Conservation (phyloP, 345 rosid genomes). For the Hypericum androsaemum region DNA sequence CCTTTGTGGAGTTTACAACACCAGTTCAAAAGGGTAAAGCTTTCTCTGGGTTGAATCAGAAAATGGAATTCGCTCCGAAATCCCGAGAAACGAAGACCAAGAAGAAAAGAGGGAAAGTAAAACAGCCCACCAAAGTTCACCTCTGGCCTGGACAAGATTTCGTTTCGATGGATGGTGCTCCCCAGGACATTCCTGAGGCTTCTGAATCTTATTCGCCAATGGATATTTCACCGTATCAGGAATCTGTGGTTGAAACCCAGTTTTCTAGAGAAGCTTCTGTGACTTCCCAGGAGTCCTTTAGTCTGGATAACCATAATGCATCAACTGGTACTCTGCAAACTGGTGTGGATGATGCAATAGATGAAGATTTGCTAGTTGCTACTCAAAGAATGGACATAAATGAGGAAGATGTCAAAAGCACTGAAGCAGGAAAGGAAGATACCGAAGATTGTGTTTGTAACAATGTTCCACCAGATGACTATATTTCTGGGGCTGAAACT, state of each 20-base stretch:
- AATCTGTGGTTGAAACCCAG: slow-evolving; percentile 27
- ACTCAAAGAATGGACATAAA: slow-evolving; percentile 58
- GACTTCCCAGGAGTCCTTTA: slow-evolving; percentile 46
- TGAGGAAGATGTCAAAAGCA: slow-evolving; percentile 20
- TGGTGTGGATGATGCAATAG: slow-evolving; percentile 31
- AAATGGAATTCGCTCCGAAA: slow-evolving; percentile 52
- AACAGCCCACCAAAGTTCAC: slow-evolving; percentile 47
- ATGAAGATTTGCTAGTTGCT: slow-evolving; percentile 50
- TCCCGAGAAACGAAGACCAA: slow-evolving; percentile 31
- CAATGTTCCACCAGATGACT: slow-evolving; percentile 39
- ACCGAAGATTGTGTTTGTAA: slow-evolving; percentile 22
- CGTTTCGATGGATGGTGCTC: slow-evolving; percentile 30
- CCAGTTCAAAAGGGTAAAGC: slow-evolving; percentile 34
- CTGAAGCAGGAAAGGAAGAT: slow-evolving; percentile 28
- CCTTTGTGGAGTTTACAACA: slow-evolving; percentile 45
- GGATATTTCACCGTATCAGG: slow-evolving; percentile 77
- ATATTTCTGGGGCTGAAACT: slow-evolving; percentile 61
- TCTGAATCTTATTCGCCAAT: slow-evolving; percentile 64
- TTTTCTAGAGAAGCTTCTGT: slow-evolving; percentile 45
- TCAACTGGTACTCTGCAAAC: slow-evolving; percentile 27
- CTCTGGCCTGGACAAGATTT: slow-evolving; percentile 41
- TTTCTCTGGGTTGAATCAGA: slow-evolving; percentile 37
- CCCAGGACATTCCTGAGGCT: slow-evolving; percentile 41
- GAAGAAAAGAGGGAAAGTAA: slow-evolving; percentile 56
- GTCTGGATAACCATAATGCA: slow-evolving; percentile 23